Evolutionary conservation across 371 early-diverging fungal species (phyloP).

Genomic region (Lichtheimia corymbifera): DNA sequence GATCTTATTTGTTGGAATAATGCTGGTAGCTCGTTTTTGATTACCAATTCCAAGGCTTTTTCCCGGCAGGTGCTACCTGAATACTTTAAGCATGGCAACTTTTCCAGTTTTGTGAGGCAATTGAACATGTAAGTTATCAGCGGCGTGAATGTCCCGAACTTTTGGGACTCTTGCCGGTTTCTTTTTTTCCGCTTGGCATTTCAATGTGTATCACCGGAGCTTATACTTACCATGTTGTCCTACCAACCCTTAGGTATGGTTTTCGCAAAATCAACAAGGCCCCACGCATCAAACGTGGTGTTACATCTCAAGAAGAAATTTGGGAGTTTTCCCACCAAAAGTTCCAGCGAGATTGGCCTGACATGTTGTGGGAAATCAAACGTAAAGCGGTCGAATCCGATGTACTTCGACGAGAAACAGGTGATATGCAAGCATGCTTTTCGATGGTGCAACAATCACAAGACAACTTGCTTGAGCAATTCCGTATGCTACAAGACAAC

Average conservation of each 20-base stretch:
- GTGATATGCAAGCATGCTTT: slow-evolving; percentile 70
- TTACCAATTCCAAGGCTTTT: slow-evolving; percentile 72
- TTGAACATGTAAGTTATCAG: slow-evolving; percentile 81
- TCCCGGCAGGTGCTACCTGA: slow-evolving; percentile 81
- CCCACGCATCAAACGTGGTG: slow-evolving; percentile 74
- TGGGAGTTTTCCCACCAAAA: slow-evolving; percentile 92
- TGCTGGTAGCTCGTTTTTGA: slow-evolving; percentile 74
- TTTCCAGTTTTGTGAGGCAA: slow-evolving; percentile 93
- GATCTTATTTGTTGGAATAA: slow-evolving; percentile 74
- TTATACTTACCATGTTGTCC: slow-evolving; percentile 3
- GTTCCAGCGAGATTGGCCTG: slow-evolving; percentile 77
- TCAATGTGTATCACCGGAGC: neutral
- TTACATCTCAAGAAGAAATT: slow-evolving; percentile 68
- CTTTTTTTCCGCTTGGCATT: neutral
- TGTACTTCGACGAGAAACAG: slow-evolving; percentile 67
- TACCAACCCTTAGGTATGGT: slow-evolving; percentile 54
- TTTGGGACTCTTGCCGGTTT: too few species aligned
- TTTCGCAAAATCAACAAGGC: slow-evolving; percentile 88
- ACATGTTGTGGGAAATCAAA: slow-evolving; percentile 81
- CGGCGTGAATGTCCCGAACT: too few species aligned
- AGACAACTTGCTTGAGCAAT: slow-evolving; percentile 8
- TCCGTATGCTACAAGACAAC: slow-evolving; percentile 67
- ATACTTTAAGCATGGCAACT: slow-evolving; percentile 94
- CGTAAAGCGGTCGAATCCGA: slow-evolving; percentile 82
- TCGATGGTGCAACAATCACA: slow-evolving; percentile 65